A percentile compares a stretch with the other conserved stretches of the same genome.
phyloP scores from a whole-genome alignment of 2,329 filamentous ascomycete species.

The Aureobasidium sp. region DNA sequence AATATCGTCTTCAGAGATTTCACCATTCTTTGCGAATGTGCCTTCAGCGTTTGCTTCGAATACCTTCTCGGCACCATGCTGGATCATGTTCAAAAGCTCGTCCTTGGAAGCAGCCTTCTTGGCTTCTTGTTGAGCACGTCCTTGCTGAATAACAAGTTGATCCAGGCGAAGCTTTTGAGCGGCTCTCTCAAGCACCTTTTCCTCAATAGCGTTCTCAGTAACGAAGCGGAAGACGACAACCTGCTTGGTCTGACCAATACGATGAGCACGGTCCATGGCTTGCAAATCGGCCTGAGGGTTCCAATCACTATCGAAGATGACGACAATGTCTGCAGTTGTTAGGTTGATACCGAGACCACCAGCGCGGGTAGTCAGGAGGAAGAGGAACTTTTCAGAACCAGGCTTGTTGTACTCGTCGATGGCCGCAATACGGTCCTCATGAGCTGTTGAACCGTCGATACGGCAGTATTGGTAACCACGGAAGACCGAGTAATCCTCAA shows the following conservation, averaged over 20 bases:
- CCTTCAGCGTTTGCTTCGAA: constrained; percentile 68
- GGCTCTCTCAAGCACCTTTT: constrained; percentile 93
- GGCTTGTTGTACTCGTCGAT: constrained; percentile 99
- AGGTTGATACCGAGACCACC: constrained; percentile 96
- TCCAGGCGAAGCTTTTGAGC: constrained; percentile 95
- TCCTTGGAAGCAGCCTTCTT: constrained; percentile 95
- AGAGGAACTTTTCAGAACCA: constrained; percentile 92
- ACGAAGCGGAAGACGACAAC: constrained; percentile 95
- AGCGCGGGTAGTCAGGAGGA: constrained; percentile 88
- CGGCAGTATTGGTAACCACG: constrained; percentile 91
- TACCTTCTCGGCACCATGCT: constrained; percentile 93
- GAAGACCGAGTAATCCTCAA: constrained; percentile 98
- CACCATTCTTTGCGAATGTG: constrained; percentile 51
- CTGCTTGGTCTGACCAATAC: constrained; percentile 97
- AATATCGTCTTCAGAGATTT: constrained; percentile 81
- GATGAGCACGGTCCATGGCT: constrained; percentile 97
- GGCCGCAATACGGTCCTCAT: constrained; percentile 93
- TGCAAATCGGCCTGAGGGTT: constrained; percentile 97
- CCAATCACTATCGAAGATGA: constrained; percentile 97
- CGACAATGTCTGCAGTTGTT: constrained; percentile 88
- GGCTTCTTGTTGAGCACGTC: constrained; percentile 79
- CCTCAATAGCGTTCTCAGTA: constrained; percentile 95
- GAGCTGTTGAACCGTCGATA: constrained; percentile 92
- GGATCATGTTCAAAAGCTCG: constrained; percentile 94
- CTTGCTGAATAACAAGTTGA: constrained; percentile 96